These are phyloP conservation scores for Alternaria arbusti DNA, from an alignment of 2,329 filamentous ascomycete species.

Conservation along the genomic window DNA sequence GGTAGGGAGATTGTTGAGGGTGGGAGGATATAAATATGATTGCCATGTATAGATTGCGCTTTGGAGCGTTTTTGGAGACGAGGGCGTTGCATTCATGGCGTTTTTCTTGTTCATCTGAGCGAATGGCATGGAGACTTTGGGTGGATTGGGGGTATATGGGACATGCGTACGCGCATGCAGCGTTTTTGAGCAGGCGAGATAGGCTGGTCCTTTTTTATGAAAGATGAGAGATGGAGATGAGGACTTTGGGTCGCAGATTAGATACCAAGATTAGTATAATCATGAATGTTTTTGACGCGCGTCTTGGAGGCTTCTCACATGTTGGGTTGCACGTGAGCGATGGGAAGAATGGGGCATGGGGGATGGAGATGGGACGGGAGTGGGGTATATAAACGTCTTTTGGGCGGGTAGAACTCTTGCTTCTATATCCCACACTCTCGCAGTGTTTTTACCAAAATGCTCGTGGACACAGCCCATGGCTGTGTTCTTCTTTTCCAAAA, in stretches of 20 bases:
- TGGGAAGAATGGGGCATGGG: not conserved
- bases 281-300: not conserved
- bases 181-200: too few species aligned
- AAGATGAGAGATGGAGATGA: not conserved
- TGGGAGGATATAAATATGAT: slow-evolving; percentile 40
- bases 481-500: not conserved
- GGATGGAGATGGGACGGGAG: not conserved
- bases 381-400: not conserved
- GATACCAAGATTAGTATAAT: not conserved
- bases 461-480: too few species aligned
- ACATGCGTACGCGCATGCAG: not conserved
- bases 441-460: not conserved
- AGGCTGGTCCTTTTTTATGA: not conserved
- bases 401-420: not conserved
- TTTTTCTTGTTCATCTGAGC: too few species aligned
- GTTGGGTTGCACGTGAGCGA: not conserved
- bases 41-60: not conserved
- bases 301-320: not conserved
- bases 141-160: not conserved
- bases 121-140: not conserved
- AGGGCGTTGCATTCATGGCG: not conserved
- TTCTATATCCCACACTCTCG: not conserved
- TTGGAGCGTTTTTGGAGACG: not conserved
- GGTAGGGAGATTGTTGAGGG: slow-evolving; percentile 69
- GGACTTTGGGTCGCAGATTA: not conserved